Evolutionary conservation across 2,329 filamentous ascomycete species (phyloP), one percentile per base, ranked within the genome.

Genomic region (Harringtonia aguacate): DNA sequence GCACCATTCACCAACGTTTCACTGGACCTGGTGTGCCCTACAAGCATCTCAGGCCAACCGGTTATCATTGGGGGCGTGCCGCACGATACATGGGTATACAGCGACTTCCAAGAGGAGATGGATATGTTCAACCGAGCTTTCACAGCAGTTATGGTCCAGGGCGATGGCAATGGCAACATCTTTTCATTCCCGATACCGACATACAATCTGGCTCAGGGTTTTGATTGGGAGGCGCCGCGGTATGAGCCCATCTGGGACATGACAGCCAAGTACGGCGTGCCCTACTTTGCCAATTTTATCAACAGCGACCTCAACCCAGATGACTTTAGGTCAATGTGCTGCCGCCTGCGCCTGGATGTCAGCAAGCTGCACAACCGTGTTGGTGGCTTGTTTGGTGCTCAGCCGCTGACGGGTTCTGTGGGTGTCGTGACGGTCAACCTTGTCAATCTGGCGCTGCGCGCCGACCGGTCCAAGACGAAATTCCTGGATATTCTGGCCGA

Each of bases 261-360:
- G 38, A 39, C 38, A 6, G 38, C 38, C 38, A 39, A 39, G 38
- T 39, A 39, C 20, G 38, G 38, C 28, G 38, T 39, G 17, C 38
- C 38, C 28, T 39, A 39, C 8, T 39, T 39, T 33, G 38, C 38
- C 28, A 39, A 39, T 18, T 39, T 39, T 14, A 39, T 39, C 38
- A 39, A 39, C 38, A 39, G 38, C 18, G 38, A 39, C 18, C 17
- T 39, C 10, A 39, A 39, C 28, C 38, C 38, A 15, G 38, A 39
- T 4, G 38, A 39, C 38, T 39, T 39, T 10, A 12, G 38, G 28
- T 39, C 38, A 17, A 39, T 39, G 38, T 39, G 38, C 28, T 39
- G 38, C 12, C 38, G 38, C 3, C 38, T 39, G 4, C 38, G 38
- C 17, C 28, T 39, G 12, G 38, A 39, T 9, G 4, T 39, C 18